A percentile compares a stretch with the other conserved stretches of the same genome.
Conservation (phyloP, 2,329 filamentous ascomycete species). For the Fusarium pseudocircinatum region DNA sequence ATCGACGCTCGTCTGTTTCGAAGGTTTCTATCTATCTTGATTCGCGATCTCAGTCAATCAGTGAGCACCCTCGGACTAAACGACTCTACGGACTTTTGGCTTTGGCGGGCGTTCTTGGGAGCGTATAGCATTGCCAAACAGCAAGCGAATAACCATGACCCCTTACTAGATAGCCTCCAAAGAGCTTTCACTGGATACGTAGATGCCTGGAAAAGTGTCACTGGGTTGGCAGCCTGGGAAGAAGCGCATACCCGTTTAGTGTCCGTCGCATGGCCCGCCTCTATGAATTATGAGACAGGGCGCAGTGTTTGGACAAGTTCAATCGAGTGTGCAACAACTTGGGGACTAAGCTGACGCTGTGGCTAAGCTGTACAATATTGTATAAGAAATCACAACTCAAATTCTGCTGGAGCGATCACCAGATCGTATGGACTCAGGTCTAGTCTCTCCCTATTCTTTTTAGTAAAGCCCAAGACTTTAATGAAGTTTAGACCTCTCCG, state of each 20-base stretch:
- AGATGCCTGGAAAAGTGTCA: not conserved
- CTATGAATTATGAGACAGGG: not conserved
- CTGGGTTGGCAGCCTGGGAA: not conserved
- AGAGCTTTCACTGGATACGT: not conserved
- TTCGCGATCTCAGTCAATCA: slow-evolving; percentile 4
- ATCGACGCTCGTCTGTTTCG: slow-evolving; percentile 14
- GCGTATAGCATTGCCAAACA: slow-evolving; percentile 19
- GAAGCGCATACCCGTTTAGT: slow-evolving; percentile 1
- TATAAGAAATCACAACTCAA: not conserved
- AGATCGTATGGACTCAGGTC: no score
- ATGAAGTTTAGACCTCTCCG: not conserved
- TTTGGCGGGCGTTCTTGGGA: slow-evolving; percentile 34
- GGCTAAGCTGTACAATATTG: not conserved
- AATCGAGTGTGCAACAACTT: not conserved
- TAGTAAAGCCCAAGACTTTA: not conserved
- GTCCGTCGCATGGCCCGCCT: slow-evolving; percentile 12
- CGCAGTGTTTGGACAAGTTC: slow-evolving; percentile 1
- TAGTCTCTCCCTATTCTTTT: not conserved
- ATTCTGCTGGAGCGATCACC: not conserved
- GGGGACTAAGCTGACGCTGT: no score
- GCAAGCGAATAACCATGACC: not conserved
- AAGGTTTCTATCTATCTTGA: slow-evolving; percentile 6
- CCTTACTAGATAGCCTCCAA: not conserved
- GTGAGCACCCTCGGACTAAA: accelerated
- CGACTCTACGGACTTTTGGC: slow-evolving; percentile 15